Base-by-base conservation (phyloP, 2,329 filamentous ascomycete genomes). In the Fusarium robinianum region DNA sequence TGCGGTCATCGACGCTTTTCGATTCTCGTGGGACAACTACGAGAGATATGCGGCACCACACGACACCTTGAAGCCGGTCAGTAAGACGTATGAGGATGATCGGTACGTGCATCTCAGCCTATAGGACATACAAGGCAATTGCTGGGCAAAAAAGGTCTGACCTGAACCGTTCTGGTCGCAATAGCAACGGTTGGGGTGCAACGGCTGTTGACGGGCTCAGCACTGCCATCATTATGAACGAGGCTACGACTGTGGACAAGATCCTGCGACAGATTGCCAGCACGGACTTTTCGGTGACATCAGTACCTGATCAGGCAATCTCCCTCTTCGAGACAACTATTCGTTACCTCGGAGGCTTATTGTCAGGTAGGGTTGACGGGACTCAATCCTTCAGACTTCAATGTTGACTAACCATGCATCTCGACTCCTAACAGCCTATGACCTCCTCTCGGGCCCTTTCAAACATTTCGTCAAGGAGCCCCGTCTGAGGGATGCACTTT, bases 121-220 rank as follows among this genome's bases (percentile, higher is more conserved):
- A 24, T 9, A 17, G 15, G 15, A 30, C 40, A 40, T 10, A 48
- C 29, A 36, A 5, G 14, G 8, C 5, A 6, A n/a, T n/a, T n/a
- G n/a, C n/a, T n/a, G n/a, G n/a, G n/a, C n/a, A n/a, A n/a, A n/a
- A n/a, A n/a, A n/a, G n/a, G n/a, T n/a, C n/a, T n/a, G n/a, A n/a
- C n/a, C n/a, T n/a, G n/a, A n/a, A n/a, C n/a, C n/a, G n/a, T n/a
- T n/a, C n/a, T 29, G 35, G 24, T 22, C 22, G 21, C 32, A 2
- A 5, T n/a, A 57, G 53, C 4, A 57, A 57, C 27, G 54, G 53
- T 3, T 57, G 54, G 54, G 54, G 54, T 2, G 54, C 53, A 4
- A 57, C 54, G 2, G 54, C 54, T 1, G 51, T 57, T 2, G 54
- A 57, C 34, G 53, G 44, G 1, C 8, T 57, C 12, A 57, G 54